Evolutionary conservation across 495 filamentous ascomycete species (phyloP).

Genomic region (Tuber borchii): DNA sequence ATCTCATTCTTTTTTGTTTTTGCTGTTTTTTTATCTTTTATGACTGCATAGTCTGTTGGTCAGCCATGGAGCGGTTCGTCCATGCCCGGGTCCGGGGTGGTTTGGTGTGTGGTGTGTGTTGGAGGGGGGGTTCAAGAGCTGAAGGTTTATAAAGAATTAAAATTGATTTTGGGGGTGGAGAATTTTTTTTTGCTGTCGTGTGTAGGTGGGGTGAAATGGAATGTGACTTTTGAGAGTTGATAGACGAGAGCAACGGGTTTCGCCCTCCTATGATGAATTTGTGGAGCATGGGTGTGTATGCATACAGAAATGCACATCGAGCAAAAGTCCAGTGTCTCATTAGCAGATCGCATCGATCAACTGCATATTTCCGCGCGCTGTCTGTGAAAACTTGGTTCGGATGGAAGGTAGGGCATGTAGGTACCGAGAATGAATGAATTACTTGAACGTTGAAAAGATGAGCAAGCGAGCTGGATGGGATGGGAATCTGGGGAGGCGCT

Average conservation of each 20-base stretch:
- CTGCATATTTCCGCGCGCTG: not conserved
- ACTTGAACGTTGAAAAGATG: not conserved
- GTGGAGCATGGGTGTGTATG: not conserved
- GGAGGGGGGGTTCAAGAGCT: not conserved
- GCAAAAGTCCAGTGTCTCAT: not conserved
- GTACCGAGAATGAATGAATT: not conserved
- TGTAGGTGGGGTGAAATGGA: not conserved
- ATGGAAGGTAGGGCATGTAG: not conserved
- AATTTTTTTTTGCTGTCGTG: not conserved
- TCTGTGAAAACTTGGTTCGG: not conserved
- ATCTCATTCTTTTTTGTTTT: not conserved
- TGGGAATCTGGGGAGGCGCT: constrained; percentile 1
- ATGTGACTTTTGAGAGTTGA: not conserved
- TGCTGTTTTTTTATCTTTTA: not conserved
- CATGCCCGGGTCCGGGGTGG: not conserved
- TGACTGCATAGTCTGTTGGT: not conserved
- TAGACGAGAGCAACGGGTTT: not conserved
- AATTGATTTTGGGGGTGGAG: constrained; percentile 3
- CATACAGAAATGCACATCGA: not conserved
- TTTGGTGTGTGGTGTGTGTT: not conserved
- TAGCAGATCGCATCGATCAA: constrained; percentile 3
- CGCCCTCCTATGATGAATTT: not conserved
- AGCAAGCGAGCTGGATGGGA: not conserved
- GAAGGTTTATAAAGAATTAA: constrained; percentile 4
- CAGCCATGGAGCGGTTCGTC: not conserved